phyloP scores from a whole-genome alignment of 306 rosid species.

The Cucumis melo region DNA sequence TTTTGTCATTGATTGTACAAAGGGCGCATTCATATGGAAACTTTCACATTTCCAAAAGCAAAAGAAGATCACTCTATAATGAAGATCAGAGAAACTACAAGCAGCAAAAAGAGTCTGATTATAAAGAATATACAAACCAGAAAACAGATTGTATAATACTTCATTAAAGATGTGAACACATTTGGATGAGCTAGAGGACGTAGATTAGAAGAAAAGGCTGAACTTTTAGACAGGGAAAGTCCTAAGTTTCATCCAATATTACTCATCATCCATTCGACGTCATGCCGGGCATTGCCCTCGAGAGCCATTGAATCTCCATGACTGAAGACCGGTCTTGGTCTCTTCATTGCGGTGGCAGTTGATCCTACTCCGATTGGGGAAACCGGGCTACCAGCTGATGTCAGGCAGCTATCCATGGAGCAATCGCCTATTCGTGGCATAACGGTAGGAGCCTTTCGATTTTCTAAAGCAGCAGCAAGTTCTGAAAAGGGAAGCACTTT shows the following conservation, averaged over 20 bases:
- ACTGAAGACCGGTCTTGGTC: slow-evolving; percentile 27
- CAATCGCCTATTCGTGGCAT: slow-evolving; percentile 27
- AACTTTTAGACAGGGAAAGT: neutral
- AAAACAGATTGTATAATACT: neutral
- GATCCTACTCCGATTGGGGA: slow-evolving; percentile 25
- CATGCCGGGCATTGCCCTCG: slow-evolving; percentile 28
- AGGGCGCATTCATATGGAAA: neutral
- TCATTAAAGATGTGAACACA: neutral
- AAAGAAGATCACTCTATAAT: neutral
- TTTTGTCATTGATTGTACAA: neutral
- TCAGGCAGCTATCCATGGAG: slow-evolving; percentile 30
- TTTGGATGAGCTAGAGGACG: neutral
- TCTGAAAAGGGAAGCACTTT: slow-evolving; percentile 26
- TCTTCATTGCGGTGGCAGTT: slow-evolving; percentile 22
- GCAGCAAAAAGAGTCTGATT: neutral
- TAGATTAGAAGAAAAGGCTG: neutral
- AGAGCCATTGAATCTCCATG: slow-evolving; percentile 30
- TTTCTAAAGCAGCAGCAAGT: slow-evolving; percentile 24
- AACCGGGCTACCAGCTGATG: slow-evolving; percentile 31
- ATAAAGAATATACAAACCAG: slow-evolving; percentile 4
- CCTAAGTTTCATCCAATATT: slow-evolving; percentile 27
- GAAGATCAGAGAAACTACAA: neutral
- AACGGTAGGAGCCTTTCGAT: slow-evolving; percentile 9
- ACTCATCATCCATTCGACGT: slow-evolving; percentile 41
- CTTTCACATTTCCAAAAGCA: neutral